Base-by-base conservation (phyloP, 306 rosid species). In the Calophaca sinica region DNA sequence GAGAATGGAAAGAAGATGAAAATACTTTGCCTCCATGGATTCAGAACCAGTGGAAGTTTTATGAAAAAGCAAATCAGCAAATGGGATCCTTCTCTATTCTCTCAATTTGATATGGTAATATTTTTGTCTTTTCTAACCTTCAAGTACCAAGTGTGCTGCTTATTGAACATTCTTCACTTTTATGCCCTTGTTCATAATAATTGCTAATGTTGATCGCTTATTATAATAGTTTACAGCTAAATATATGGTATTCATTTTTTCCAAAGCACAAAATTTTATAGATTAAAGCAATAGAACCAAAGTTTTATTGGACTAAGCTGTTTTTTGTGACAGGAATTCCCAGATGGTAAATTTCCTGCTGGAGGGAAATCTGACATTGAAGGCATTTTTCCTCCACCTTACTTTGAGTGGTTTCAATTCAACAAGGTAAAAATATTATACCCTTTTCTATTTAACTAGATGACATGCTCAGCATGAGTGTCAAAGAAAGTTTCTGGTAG, bases 301-400 rank as follows among this genome's bases (percentile, higher is more conserved):
- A 20, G 26, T 20, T 20, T 20, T 20, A 20, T 20, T 20, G 26
- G 26, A 20, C 26, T 20, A 13, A 68, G 33, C 5, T 70, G 39
- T 66, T 45, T 11, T 26, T 36, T 0, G 35, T 20, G 49, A 72
- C 73, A 93, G 98, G 96, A 72, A 10, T 93, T 91, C 68, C 97
- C 84, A 38, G 81, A 93, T 41, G 98, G 96, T 2, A 77, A 79
- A 61, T 93, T 77, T 80, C 92, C 96, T 0, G 96, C 98, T 0
- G 87, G 88, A 81, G 98, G 98, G 64, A 93, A 93, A 66, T 93
- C 97, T 53, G 97, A 93, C 46, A 89, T 91, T 6, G 97, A 93
- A 80, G 89, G 94, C 76, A 70, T 91, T 68, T 93, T 85, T 80
- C 96, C 93, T 63, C 94, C 96, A 44, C 96, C 98, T 28, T 91